A percentile compares a stretch with the other conserved stretches of the same genome.
phyloP scores from a whole-genome alignment of 305 asterid genomes.

The Fraxinus ornus region DNA sequence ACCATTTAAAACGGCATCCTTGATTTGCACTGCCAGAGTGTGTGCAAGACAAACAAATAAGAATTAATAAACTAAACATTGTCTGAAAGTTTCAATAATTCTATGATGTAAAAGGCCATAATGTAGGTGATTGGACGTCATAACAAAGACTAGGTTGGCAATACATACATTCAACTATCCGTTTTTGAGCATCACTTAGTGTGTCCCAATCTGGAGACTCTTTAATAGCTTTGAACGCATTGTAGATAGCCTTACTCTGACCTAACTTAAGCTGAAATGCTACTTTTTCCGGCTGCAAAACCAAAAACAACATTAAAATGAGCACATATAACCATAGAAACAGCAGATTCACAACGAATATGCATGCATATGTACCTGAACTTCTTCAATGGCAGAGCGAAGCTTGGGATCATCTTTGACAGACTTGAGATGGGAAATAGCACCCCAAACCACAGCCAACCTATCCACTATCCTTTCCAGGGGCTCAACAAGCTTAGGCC shows the following conservation, averaged over 20 bases:
- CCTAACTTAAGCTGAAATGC: constrained; percentile 77
- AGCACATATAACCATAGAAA: constrained; percentile 5
- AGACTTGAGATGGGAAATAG: constrained; percentile 83
- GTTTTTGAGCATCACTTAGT: constrained; percentile 76
- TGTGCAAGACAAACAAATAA: constrained; percentile 1
- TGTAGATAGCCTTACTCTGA: constrained; percentile 86
- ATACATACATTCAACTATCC: constrained; percentile 78
- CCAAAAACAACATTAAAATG: background rate
- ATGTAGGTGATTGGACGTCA: background rate
- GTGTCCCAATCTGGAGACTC: constrained; percentile 78
- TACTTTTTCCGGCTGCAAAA: constrained; percentile 81
- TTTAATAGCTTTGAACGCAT: constrained; percentile 76
- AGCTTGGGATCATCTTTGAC: constrained; percentile 84
- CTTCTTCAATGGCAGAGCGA: constrained; percentile 91
- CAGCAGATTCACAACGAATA: background rate
- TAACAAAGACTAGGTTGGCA: background rate
- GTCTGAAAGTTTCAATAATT: background rate
- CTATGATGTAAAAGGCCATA: background rate
- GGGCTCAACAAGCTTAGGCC: constrained; percentile 97
- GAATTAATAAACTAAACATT: constrained; percentile 19
- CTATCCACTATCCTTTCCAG: constrained; percentile 74
- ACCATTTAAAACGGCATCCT: constrained; percentile 90
- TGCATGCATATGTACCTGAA: constrained; percentile 55
- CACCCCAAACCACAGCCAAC: constrained; percentile 83
- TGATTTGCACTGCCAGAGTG: constrained; percentile 69